Base-by-base conservation (phyloP, 1,284 basidiomycete genomes). In the Marasmius fiardii region DNA sequence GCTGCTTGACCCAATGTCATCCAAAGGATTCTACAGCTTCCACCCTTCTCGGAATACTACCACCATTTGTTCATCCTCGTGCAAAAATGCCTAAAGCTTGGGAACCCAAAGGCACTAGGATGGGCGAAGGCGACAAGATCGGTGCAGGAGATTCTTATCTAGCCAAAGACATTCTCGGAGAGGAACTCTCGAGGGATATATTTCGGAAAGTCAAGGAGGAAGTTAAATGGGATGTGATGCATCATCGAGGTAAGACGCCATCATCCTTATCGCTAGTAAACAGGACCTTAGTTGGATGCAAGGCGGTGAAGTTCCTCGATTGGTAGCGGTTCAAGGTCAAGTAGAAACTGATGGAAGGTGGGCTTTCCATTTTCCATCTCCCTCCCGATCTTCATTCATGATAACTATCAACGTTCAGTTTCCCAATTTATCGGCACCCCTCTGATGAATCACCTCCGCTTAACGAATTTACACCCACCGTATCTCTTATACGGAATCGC, bases 351-450 rank as follows among this genome's bases (percentile, higher is more conserved):
- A 89, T 65, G 85, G 85, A 52, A 86, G 85, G 86, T 83, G 60
- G 49, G 62, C 39, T n/a, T 20, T 57, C 55, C 12, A 52, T 12
- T 43, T 58, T 47, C 51, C n/a, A 18, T 53, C 53, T 1, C 8
- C 5, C 14, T 34, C 16, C 4, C 14, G 10, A 55, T 44, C 39
- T 16, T 45, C 45, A 49, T 26, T 44, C 21, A 26, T 33, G 20
- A 34, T 37, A 24, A 12, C 24, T 31, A 49, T 39, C n/a, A 33
- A 57, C 54, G 33, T 31, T 26, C 52, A 90, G 86, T 63, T 83
- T 82, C 64, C 88, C 89, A 7, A 76, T 91, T 53, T 91, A 91
- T 67, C 82, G 89, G 41, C 88, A 90, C 65, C 88, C 89, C 18
- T 79, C 88, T 3, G 89, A 91, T 66, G 80, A 83, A 60, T 86